Evolutionary conservation across 2,329 filamentous ascomycete species (phyloP).

Genomic region (Pseudogymnoascus sp.): DNA sequence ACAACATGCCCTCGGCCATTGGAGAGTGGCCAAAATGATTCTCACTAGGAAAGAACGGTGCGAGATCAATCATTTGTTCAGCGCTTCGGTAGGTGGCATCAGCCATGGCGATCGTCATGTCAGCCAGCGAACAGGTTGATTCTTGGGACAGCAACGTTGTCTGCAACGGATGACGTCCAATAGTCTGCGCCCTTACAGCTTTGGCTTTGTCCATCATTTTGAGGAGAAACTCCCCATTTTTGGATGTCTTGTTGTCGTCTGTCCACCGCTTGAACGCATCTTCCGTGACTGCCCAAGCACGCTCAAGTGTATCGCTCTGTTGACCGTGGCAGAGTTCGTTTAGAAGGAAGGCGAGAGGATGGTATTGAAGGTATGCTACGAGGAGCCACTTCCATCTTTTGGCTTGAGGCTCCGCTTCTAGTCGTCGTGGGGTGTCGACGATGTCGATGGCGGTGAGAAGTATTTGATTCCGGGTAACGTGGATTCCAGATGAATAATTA

Average conservation of each 20-base stretch:
- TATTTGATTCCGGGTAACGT: neutral
- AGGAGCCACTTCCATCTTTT: conserved; percentile 4
- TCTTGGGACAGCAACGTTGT: neutral
- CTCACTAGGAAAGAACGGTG: neutral
- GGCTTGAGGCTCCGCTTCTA: neutral
- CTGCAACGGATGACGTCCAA: neutral
- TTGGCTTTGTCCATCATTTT: neutral
- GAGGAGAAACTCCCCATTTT: neutral
- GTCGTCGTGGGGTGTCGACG: neutral
- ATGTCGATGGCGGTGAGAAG: conserved; percentile 5
- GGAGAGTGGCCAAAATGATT: neutral
- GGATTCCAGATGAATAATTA: neutral
- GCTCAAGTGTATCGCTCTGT: neutral
- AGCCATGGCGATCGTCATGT: neutral
- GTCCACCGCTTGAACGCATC: neutral
- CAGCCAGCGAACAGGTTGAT: neutral
- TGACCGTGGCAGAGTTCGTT: neutral
- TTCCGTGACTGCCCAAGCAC: neutral
- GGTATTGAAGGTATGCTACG: neutral
- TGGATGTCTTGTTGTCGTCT: neutral
- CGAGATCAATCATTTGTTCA: neutral
- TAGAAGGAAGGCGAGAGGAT: neutral
- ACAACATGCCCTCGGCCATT: neutral
- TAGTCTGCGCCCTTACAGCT: neutral
- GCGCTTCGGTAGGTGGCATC: neutral